Base-by-base conservation (phyloP, 352 stramenopile genomes). In the Phytophthora crassamura region DNA sequence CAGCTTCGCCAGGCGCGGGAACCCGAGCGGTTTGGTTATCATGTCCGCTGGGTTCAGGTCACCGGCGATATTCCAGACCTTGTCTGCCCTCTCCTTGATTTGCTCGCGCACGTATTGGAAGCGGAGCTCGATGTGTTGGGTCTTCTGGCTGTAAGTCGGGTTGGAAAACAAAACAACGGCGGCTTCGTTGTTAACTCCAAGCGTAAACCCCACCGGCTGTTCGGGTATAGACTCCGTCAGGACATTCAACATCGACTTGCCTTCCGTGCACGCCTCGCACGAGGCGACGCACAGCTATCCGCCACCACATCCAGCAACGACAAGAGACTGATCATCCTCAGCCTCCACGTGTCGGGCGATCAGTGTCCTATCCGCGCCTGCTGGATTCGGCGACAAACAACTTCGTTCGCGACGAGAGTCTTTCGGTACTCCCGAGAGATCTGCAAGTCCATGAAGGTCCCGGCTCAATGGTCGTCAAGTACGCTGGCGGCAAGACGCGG, bases 231-330 rank as follows among this genome's bases (percentile, higher is more conserved):
- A 28, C 25, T 72, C 51, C 10, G 48, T 42, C 12, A 70, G 22
- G 4, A 63, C 20, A n/a, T 70, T 59, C 11, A 8, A 5, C 2
- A 56, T 16, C 12, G 18, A 28, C 28, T 46, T 15, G 4, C 15
- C 53, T 38, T 67, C 64, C 64, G 59, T 52, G 7, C 9, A 46
- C 4, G 64, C 36, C 28, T 72, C 64, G 28, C 54, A 63, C 5
- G 55, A 46, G n/a, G 53, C 64, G 3, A 67, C 55, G 53, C 68
- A 67, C 35, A n/a, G n/a, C n/a, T n/a, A n/a, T 72, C 64, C 9
- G 48, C 62, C 28, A n/a, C n/a, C n/a, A n/a, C n/a, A n/a, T n/a
- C n/a, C n/a, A n/a, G n/a, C n/a, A n/a, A n/a, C n/a, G n/a, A n/a
- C n/a, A n/a, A n/a, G n/a, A n/a, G n/a, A n/a, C n/a, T n/a, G n/a